phyloP scores from a whole-genome alignment of 345 rosid species.

The Aegle marmelos region DNA sequence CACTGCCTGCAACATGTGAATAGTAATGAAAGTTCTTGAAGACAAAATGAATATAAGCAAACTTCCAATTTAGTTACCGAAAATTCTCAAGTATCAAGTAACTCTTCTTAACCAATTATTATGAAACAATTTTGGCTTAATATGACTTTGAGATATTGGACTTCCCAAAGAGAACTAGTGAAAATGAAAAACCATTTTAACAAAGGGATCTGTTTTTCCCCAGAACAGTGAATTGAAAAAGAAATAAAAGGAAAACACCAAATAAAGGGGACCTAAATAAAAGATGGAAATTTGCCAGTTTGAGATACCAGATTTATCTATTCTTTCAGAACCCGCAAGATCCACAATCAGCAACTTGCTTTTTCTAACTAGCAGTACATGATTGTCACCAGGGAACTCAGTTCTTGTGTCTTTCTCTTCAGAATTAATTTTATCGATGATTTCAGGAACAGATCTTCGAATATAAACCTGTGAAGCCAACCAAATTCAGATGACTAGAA shows the following conservation, averaged over 20 bases:
- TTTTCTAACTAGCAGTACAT: constrained; percentile 63
- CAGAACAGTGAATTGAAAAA: neutral
- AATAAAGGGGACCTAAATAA: neutral
- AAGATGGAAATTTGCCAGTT: neutral
- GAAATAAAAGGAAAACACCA: neutral
- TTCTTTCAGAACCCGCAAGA: constrained; percentile 97
- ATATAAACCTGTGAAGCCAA: constrained; percentile 51
- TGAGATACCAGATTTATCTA: constrained; percentile 79
- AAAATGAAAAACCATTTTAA: neutral
- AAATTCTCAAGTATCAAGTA: neutral
- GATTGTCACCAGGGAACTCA: constrained; percentile 39
- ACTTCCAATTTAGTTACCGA: constrained; percentile 4
- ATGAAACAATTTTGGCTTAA: neutral
- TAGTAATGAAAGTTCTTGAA: constrained; percentile 4
- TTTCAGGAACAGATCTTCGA: constrained; percentile 56
- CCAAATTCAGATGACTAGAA: constrained; percentile 6
- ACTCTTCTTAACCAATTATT: neutral
- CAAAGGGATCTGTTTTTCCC: neutral
- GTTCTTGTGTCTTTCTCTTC: constrained; percentile 24
- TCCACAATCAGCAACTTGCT: constrained; percentile 93
- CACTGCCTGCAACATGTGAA: constrained; percentile 58
- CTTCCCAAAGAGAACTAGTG: neutral
- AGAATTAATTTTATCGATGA: constrained; percentile 30
- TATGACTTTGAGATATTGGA: neutral
- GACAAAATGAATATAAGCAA: neutral